A percentile compares a stretch with the other conserved stretches of the same genome.
Conservation (phyloP, 2,329 filamentous ascomycete species). For the Phyllosticta citriasiana region DNA sequence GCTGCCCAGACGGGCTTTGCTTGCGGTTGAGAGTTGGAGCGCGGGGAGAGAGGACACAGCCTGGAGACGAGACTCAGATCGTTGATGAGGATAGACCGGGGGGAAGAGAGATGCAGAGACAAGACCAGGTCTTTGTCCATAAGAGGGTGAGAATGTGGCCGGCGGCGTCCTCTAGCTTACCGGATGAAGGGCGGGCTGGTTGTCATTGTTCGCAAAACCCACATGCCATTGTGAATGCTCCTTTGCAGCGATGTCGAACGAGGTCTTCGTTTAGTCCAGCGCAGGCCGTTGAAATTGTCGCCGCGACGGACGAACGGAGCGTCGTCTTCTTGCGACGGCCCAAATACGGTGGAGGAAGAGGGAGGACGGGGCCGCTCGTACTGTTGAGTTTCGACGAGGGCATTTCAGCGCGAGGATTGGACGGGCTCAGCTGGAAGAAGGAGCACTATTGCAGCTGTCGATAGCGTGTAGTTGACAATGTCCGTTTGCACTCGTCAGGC, state of each 20-base stretch:
- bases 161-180: slow-evolving; percentile 9
- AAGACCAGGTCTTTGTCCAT: background rate
- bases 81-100: background rate
- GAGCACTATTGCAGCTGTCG: background rate
- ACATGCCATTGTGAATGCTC: slow-evolving; percentile 25
- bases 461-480: background rate
- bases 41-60: slow-evolving; percentile 20
- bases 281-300: slow-evolving; percentile 17
- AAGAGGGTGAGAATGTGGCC: slow-evolving; percentile 24
- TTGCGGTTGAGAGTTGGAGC: slow-evolving; percentile 43
- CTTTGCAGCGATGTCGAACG: slow-evolving; percentile 4
- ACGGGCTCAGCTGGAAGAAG: background rate
- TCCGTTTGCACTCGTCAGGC: background rate
- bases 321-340: slow-evolving; percentile 26
- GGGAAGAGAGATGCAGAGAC: background rate
- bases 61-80: no score
- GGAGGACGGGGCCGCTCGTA: slow-evolving; percentile 20
- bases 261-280: background rate
- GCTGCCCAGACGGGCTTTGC: slow-evolving; percentile 24
- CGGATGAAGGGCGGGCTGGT: background rate
- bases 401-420: background rate
- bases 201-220: slow-evolving; percentile 18
- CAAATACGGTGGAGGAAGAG: slow-evolving; percentile 16
- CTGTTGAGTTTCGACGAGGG: slow-evolving; percentile 21
- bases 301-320: slow-evolving; percentile 22